Base-by-base conservation (phyloP, 148 eudicot genomes). In the Talinum fruticosum region DNA sequence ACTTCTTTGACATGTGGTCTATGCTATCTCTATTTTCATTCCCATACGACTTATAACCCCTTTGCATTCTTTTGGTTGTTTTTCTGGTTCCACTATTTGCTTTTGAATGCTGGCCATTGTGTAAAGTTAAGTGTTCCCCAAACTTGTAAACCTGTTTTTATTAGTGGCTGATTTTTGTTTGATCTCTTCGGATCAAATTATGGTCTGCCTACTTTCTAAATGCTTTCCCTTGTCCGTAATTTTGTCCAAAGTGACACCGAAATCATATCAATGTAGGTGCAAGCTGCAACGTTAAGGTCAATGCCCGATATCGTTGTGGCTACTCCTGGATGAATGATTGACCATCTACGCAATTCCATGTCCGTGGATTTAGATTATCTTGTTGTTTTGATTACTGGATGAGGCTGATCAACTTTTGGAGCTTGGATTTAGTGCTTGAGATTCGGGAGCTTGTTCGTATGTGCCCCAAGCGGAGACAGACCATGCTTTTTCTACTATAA, bases 281-380 rank as follows among this genome's bases (percentile, higher is more conserved):
- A 96, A 89, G 97, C 90, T 83, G 84, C 86, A 68, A 94, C 90
- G 15, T 80, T 96, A 79, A 87, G 99, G 82, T 85, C 97, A 61
- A 79, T 86, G 93, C 99, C 99, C 41, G 99, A 96, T 90, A 89
- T 91, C 45, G 97, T 96, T 80, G 97, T 96, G 76, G 99, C 99
- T 29, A 93, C 99, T 76, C 99, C 99, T 2, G 99, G 99, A 65
- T 92, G 99, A 72, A 93, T 96, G 90, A 92, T 96, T 79, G 99
- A 96, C 77, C 99, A 96, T 83, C 76, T 96, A 74, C 97, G 97
- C 45, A 96, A 96, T 84, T 96, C 99, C 78, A 87, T 91, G 96
- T 93, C 99, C 10, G 90, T 96, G 35, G 94, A 93, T 84, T 85
- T 93, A 78, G 99, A 93, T 68, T 93, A 93, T 82, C 99, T 96